Evolutionary conservation across 805 yeast genomes (phyloP), one percentile per base, ranked within the genome.

Genomic region (Lipomyces yamadae): DNA sequence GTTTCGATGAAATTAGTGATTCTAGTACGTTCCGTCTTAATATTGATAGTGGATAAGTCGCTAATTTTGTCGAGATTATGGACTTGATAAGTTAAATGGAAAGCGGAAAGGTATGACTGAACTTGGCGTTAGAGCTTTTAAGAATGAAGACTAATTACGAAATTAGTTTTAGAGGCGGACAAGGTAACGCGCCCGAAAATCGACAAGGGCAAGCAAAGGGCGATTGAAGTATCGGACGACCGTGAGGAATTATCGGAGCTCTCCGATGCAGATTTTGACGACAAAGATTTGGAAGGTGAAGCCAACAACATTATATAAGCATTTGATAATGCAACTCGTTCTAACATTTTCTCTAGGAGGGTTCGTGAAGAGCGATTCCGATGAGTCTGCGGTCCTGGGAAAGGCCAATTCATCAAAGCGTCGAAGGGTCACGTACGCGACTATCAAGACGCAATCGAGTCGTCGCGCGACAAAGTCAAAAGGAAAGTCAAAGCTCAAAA

Each of bases 281-380:
- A 62, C 11, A 34, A 56, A 13, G 61, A 60, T 15, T 60, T 52
- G 24, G 55, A 52, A 32, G 55, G 55, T 52, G 55, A 32, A 52
- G 24, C 15, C 29, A 37, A 58, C 13, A 18, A 58, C 5, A 32
- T 10, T 15, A 33, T 18, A 13, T 24, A n/a, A 55, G 11, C 8
- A 18, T 29, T 30, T 55, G 58, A 33, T n/a, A n/a, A n/a, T 55
- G 15, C 8, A 6, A 18, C n/a, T 1, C n/a, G 1, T 55, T 55
- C 58, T 33, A 13, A 18, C 35, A 2, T 2, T 24, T 11, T 11
- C 15, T 3, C n/a, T 3, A 56, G 62, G 65, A 1, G 69, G 65
- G 6, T 60, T 66, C 32, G 48, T 65, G 18, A 45, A 48, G 24
- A 57, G 57, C 50, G 70, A 65, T 37, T 65, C 68, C 7, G 67